phyloP scores from a whole-genome alignment of 345 rosid species.

The Arabidopsis thaliana region DNA sequence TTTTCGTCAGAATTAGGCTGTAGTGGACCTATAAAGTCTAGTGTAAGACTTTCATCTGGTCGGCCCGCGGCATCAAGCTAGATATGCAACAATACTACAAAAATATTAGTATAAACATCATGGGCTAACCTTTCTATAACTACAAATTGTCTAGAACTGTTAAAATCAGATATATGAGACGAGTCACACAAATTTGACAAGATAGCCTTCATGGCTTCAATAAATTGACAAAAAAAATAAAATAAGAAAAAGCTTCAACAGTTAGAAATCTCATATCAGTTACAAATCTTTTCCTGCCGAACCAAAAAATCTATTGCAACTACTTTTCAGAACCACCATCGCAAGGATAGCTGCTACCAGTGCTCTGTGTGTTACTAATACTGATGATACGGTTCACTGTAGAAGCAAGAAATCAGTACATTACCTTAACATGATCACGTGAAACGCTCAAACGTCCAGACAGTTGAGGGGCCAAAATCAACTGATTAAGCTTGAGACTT shows the following conservation, averaged over 20 bases:
- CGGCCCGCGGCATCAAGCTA: slow-evolving; percentile 91
- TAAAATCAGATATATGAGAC: slow-evolving; percentile 27
- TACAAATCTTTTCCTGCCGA: neutral
- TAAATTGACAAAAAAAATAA: neutral
- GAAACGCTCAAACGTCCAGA: slow-evolving; percentile 83
- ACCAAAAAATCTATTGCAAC: neutral
- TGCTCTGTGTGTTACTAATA: slow-evolving; percentile 27
- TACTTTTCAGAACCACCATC: slow-evolving; percentile 3
- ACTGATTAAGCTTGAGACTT: slow-evolving; percentile 91
- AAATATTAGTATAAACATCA: slow-evolving; percentile 15
- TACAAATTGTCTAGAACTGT: slow-evolving; percentile 1
- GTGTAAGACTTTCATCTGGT: slow-evolving; percentile 89
- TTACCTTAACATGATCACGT: slow-evolving; percentile 73
- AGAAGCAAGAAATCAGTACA: slow-evolving; percentile 28
- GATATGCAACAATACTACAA: slow-evolving; percentile 42
- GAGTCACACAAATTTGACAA: slow-evolving; percentile 15
- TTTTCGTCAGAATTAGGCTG: slow-evolving; percentile 60
- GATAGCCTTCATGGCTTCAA: slow-evolving; percentile 7
- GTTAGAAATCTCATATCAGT: neutral
- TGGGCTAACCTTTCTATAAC: neutral
- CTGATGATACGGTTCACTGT: slow-evolving; percentile 16
- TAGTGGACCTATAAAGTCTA: slow-evolving; percentile 75
- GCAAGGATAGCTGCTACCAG: slow-evolving; percentile 25
- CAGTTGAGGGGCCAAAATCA: slow-evolving; percentile 91
- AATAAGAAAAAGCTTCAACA: slow-evolving; percentile 7